Evolutionary conservation across 2,329 filamentous ascomycete species (phyloP), one percentile per base, ranked within the genome.

Genomic region (Cryoendolithus antarcticus): DNA sequence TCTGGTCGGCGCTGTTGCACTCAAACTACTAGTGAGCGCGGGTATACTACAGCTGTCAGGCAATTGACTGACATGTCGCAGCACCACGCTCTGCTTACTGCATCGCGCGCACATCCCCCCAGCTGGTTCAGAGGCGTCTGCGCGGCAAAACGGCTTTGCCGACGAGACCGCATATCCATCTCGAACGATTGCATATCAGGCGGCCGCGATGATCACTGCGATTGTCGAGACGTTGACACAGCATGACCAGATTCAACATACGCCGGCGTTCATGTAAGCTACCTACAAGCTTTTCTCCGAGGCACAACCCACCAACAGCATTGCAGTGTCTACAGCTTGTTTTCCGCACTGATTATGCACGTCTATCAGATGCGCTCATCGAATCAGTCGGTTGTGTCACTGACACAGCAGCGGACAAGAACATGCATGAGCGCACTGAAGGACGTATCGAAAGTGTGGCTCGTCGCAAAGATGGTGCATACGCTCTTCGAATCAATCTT

Each of bases 401-500:
- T 86, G 9, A 95, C 88, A 7, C 86, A 95, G 53, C 81, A 88
- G 57, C 74, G 89, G 45, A 75, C 95, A 51, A 75, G 80, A 34
- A 82, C 82, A 11, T 96, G 89, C 57, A 91, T 96, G 85, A 74
- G 77, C 44, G 86, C 89, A 1, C 69, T 98, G 48, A 93, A 93
- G 58, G 86, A 95, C 48, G 86, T 96, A 0, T 94, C 88, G 3
- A 86, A 83, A 52, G 88, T 95, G 1, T 98, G 91, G 91, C 73
- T 96, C 6, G 91, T 96, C 5, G 91, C 89, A 0, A 96, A 94
- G 64, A 96, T 96, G 89, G 88, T 98, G 1, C 88, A 93, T 55
- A 94, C 88, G 0, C 68, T 98, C 3, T 98, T 98, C 51, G 89
- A 95, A 57, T 94, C 88, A 1, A 95, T 98, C 49, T 71, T 98